Evolutionary conservation across 2,329 filamentous ascomycete genomes (phyloP), one percentile per base, ranked within the genome.

Genomic region (Daldinia sp.): DNA sequence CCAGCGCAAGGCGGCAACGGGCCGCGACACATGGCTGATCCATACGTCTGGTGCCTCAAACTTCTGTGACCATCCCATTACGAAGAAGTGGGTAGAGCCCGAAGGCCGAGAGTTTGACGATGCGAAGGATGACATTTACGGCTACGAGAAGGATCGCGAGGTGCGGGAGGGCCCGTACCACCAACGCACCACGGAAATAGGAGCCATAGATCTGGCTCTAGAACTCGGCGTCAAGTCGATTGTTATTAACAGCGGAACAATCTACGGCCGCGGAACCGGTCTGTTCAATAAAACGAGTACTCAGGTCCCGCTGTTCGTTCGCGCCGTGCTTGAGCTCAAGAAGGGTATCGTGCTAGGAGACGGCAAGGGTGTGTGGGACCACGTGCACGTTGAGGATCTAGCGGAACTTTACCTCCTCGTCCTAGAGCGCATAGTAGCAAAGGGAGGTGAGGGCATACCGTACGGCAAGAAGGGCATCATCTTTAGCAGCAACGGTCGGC

Each of bases 381-480:
- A 81, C 58, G 78, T 83, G 3, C 81, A 83, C 47, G 73, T 84
- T 3, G 69, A 70, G 2, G 81, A 84, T 63, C 72, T 83, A 5
- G 76, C 76, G 0, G 68, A 71, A 0, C 64, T 84, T 1, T 84
- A 80, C 66, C 74, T 76, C 41, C 55, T 80, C 0, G 39, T 82
- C 0, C 62, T 82, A 0, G 34, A 58, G 7, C 73, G 73, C 8
- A 70, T 78, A 1, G 56, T 81, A 4, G 69, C 70, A 1, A 34
- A 63, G 1, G 57, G 63, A 17, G 72, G 72, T 0, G 68, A 74
- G 10, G 63, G 70, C 2, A 63, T 79, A 9, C 79, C 76, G 1
- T 69, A 48, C 2, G 79, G 77, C 0, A 77, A 76, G 61, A 69
- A 73, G 52, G 80, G 76, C 0, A 78, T 80, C 48, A 78, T 79